Percentiles rank a stretch among this genome's conserved stretches.
phyloP scores from a whole-genome alignment of 2,329 filamentous ascomycete species.

The Aspergillus sclerotialis region DNA sequence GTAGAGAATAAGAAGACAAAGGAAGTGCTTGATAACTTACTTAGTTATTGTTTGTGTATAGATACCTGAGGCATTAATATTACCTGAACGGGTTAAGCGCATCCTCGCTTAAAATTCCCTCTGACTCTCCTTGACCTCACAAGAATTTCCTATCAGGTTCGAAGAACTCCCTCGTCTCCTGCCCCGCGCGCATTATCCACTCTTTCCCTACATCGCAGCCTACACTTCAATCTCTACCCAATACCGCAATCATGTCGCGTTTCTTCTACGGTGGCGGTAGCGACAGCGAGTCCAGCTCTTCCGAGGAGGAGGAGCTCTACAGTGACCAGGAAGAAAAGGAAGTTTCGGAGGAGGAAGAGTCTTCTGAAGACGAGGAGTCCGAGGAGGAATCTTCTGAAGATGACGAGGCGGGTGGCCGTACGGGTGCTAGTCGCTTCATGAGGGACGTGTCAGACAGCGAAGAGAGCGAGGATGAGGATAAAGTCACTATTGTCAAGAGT shows the following conservation, averaged over 20 bases:
- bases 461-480: conserved; percentile 77
- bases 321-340: conserved; percentile 63
- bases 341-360: conserved; percentile 49
- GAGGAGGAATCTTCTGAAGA: conserved; percentile 49
- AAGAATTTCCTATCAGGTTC: conserved; percentile 19
- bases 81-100: conserved; percentile 29
- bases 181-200: conserved; percentile 4
- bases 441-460: conserved; percentile 69
- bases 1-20: no score
- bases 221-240: conserved; percentile 10
- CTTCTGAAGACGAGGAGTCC: conserved; percentile 50
- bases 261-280: conserved; percentile 96
- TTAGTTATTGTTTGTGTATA: background rate
- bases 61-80: conserved; percentile 5
- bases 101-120: conserved; percentile 41
- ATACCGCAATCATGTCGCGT: conserved; percentile 68
- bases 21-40: background rate
- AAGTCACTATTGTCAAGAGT: conserved; percentile 83
- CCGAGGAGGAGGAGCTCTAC: conserved; percentile 87
- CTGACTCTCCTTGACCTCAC: conserved; percentile 18
- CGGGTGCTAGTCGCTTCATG: conserved; percentile 78
- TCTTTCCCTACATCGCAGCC: conserved; percentile 11
- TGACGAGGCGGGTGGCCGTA: conserved; percentile 53
- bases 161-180: conserved; percentile 3
- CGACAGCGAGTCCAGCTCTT: conserved; percentile 88